A percentile compares a stretch with the other conserved stretches of the same genome.
These are phyloP conservation scores for Fusarium udum DNA, from an alignment of 2,329 filamentous ascomycete species.

Conservation along the genomic window DNA sequence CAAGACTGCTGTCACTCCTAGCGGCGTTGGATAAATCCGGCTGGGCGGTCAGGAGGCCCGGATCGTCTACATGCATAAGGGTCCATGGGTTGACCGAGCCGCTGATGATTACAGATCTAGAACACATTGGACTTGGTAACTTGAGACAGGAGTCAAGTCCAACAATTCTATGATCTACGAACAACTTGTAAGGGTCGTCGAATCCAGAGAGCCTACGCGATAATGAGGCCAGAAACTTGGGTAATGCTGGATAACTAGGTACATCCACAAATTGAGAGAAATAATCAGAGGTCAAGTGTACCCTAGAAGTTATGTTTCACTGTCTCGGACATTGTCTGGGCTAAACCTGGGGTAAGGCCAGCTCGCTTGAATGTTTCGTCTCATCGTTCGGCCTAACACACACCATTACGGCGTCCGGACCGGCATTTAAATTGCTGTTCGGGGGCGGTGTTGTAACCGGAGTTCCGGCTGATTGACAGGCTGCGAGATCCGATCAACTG, in stretches of 20 bases:
- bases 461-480: background rate
- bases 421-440: background rate
- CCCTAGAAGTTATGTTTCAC: background rate
- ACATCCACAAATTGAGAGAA: background rate
- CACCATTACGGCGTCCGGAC: background rate
- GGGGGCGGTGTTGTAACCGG: background rate
- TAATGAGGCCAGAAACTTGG: background rate
- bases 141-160: background rate
- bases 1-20: background rate
- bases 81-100: background rate
- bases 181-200: background rate
- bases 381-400: background rate
- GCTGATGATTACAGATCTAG: background rate
- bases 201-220: background rate
- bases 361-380: constrained; percentile 10
- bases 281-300: background rate
- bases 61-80: constrained; percentile 32
- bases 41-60: constrained; percentile 36
- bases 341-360: background rate
- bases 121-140: background rate
- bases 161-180: background rate
- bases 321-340: background rate
- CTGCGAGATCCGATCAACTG: background rate
- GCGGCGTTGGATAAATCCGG: constrained; percentile 31
- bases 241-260: background rate